These are phyloP conservation scores for Scortechinia acanthostroma DNA, from an alignment of 2,329 filamentous ascomycete genomes.

Conservation along the genomic window DNA sequence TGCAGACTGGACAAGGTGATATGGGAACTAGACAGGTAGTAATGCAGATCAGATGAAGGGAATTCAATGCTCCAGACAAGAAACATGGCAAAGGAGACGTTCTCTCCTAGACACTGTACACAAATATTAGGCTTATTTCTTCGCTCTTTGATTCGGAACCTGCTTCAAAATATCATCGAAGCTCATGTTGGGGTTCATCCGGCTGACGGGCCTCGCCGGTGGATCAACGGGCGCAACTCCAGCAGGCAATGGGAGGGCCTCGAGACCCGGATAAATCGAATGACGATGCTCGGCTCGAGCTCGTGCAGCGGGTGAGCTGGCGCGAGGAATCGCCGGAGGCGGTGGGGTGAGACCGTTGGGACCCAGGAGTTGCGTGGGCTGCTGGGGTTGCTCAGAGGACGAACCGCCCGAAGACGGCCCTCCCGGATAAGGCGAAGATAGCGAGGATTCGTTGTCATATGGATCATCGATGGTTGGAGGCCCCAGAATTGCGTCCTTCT, in stretches of 20 bases:
- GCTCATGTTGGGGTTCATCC: conserved; percentile 35
- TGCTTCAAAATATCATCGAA: conserved; percentile 36
- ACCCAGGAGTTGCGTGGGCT: conserved; percentile 15
- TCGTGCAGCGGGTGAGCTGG: conserved; percentile 17
- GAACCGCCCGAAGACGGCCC: conserved; percentile 13
- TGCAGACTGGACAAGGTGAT: no score
- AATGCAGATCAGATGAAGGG: no score
- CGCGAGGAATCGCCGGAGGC: conserved; percentile 21
- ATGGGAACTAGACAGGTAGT: no score
- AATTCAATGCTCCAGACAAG: no score
- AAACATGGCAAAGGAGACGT: no score
- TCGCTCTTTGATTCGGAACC: conserved; percentile 20
- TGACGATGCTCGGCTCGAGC: conserved; percentile 21
- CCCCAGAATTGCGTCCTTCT: conserved; percentile 24
- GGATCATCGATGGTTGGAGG: conserved; percentile 16
- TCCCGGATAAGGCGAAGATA: conserved; percentile 24
- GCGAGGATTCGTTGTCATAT: conserved; percentile 23
- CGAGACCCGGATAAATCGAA: conserved; percentile 31
- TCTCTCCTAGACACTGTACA: no score
- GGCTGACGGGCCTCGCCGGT: conserved; percentile 23
- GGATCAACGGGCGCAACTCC: conserved; percentile 29
- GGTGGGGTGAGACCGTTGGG: conserved; percentile 19
- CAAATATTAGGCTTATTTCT: conserved; percentile 8
- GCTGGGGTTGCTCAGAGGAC: conserved; percentile 14
- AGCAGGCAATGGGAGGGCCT: conserved; percentile 29